These are phyloP conservation scores for Diaporthe ilicicola DNA, from an alignment of 2,329 filamentous ascomycete species.

Conservation along the genomic window DNA sequence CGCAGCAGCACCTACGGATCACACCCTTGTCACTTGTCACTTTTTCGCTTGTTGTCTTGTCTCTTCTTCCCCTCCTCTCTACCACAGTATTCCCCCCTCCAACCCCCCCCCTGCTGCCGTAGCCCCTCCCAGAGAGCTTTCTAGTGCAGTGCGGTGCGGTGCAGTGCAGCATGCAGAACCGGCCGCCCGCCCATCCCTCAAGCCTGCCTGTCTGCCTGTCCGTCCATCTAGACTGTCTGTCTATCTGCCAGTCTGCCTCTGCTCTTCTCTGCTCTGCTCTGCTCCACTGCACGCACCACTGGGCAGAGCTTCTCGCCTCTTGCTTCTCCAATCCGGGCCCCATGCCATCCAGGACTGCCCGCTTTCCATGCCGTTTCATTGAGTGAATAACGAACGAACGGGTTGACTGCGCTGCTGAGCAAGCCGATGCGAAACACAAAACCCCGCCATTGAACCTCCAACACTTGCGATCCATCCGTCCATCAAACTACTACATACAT, in stretches of 20 bases:
- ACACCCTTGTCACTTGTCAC: constrained; percentile 1
- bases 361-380: constrained; percentile 9
- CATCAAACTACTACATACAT: background rate
- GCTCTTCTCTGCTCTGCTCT: too few species aligned
- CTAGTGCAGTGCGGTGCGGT: background rate
- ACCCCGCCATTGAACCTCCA: constrained; percentile 40
- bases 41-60: background rate
- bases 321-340: constrained; percentile 13
- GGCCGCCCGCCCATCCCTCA: background rate
- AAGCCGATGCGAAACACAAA: constrained; percentile 43
- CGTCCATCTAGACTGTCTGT: too few species aligned
- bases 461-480: background rate
- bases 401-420: background rate
- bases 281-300: background rate
- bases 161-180: constrained; percentile 11
- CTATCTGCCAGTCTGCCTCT: background rate
- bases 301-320: background rate
- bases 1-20: too few species aligned
- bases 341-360: background rate
- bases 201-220: too few species aligned
- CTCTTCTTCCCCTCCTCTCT: background rate
- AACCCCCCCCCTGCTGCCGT: constrained; percentile 9
- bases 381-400: background rate
- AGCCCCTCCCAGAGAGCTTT: constrained; percentile 18
- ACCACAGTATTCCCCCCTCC: too few species aligned